Percentiles rank a stretch among this genome's conserved stretches.
phyloP scores from a whole-genome alignment of 73 alveolate genomes.

The Symbiodinium natans region DNA sequence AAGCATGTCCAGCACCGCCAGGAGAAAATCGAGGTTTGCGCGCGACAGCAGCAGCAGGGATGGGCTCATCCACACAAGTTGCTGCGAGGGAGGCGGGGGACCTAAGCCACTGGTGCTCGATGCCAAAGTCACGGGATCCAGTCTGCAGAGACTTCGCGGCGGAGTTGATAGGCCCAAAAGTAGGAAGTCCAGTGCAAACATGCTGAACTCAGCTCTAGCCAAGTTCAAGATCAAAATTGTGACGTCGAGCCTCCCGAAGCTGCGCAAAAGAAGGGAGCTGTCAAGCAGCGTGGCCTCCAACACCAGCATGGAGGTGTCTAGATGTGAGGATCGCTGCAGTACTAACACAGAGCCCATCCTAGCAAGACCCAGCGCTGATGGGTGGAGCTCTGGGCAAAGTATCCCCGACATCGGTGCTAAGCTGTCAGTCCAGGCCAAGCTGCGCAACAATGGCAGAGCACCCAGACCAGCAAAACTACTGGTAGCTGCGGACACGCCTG shows the following conservation, averaged over 20 bases:
- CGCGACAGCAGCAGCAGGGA: background rate
- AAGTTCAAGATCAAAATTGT: background rate
- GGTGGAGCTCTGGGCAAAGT: background rate
- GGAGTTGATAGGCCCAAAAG: background rate
- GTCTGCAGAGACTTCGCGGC: too few species aligned
- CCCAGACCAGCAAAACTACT: background rate
- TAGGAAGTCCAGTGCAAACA: background rate
- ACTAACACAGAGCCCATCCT: background rate
- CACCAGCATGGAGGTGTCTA: background rate
- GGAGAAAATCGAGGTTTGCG: background rate
- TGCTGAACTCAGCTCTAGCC: background rate
- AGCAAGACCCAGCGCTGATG: background rate
- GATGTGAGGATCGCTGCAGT: background rate
- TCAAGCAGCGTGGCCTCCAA: slow-evolving; percentile 17
- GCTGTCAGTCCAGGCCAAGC: background rate
- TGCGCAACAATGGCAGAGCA: background rate
- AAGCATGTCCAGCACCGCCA: slow-evolving; percentile 1
- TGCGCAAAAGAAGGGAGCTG: background rate
- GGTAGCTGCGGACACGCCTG: background rate
- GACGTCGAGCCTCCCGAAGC: background rate
- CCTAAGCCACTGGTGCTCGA: background rate
- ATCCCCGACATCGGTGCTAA: background rate
- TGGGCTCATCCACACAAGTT: background rate
- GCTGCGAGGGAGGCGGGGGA: background rate
- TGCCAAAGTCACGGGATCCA: background rate